Base-by-base conservation (phyloP, 1,284 basidiomycete species). In the Laetiporus sulphureus region DNA sequence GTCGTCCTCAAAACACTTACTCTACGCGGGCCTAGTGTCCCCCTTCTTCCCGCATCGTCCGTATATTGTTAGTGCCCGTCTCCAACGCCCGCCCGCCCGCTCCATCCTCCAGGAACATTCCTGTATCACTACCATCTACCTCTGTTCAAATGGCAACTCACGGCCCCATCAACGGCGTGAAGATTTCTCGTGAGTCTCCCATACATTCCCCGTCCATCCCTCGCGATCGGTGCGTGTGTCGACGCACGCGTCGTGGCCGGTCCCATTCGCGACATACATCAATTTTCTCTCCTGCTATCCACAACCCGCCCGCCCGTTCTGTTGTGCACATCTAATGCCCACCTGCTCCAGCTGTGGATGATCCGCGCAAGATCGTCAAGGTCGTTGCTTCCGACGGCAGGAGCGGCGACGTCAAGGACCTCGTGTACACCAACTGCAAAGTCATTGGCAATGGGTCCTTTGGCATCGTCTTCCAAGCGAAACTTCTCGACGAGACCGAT, bases 361-460 rank as follows among this genome's bases (percentile, higher is more conserved):
- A 99, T 71, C 93, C 95, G 20, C 81, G 86, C 68, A 91, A 92
- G 68, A 76, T 97, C 57, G 85, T 96, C 68, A 92, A 91, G 64
- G 95, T 99, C 56, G 75, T 89, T 57, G 95, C 95, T 49, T 91
- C 87, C 50, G 90, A 96, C 60, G 95, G 96, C 67, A 96, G 93
- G 77, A 74, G 86, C 3, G 93, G 90, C 56, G 86, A 90, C 44
- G 84, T 88, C 52, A 77, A 79, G 59, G 88, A 94, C 57, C 83
- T 99, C 58, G 79, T 83, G 37, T 99, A 99, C 72, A 96, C 91
- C 56, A 93, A 90, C 67, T 96, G 91, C 78, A 98, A 97, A 69
- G 91, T 99, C 60, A 90, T 95, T 61, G 95, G 96, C 46, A 99
- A 99, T 62, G 96, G 95, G 63, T 94, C 90, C 47, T 99, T 99